Evolutionary conservation across 1,284 basidiomycete species (phyloP), one percentile per base, ranked within the genome.

Genomic region (Cryptococcus sp.): DNA sequence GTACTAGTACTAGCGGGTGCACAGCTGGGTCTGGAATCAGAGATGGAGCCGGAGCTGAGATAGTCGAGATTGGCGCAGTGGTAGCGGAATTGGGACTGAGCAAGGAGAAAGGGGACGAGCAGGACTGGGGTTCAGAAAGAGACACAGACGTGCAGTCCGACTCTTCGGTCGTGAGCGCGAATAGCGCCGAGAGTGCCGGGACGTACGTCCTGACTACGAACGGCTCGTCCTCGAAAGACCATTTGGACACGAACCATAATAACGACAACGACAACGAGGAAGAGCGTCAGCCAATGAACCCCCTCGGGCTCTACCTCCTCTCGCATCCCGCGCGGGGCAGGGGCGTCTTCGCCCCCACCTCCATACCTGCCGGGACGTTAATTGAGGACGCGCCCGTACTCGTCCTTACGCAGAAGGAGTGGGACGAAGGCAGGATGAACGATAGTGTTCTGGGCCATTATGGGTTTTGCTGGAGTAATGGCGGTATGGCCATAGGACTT

Each of bases 321-420:
- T 61, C 69, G 5, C 64, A 73, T 17, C 68, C 74, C 0, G 60
- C 61, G 1, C 59, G 74, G 1, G 77, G 78, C 8, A 64, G 74
- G 41, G 79, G 79, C 23, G 74, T 79, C 2, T 80, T 79, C 50
- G 67, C 90, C 40, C 80, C 84, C 5, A 76, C 78, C 39, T 64
- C 73, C 35, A 88, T 94, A 55, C 81, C 85, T 11, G 80, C 84
- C 1, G 82, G 86, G 17, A 88, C 87, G 0, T 59, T 89, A 13
- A 74, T 97, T 59, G 93, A 97, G 74, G 85, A 88, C 62, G 89
- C 88, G 59, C 93, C 93, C 0, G 90, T 93, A n/a, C 81, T 96
- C 11, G 80, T 96, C 7, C 86, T 95, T 67, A 78, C 81, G 1
- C 82, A 84, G 49, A 81, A 85, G 31, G 90, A 93, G 76, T 93